Evolutionary conservation across 1,284 basidiomycete species (phyloP).

Genomic region (Tetrapyrgos nigripes): DNA sequence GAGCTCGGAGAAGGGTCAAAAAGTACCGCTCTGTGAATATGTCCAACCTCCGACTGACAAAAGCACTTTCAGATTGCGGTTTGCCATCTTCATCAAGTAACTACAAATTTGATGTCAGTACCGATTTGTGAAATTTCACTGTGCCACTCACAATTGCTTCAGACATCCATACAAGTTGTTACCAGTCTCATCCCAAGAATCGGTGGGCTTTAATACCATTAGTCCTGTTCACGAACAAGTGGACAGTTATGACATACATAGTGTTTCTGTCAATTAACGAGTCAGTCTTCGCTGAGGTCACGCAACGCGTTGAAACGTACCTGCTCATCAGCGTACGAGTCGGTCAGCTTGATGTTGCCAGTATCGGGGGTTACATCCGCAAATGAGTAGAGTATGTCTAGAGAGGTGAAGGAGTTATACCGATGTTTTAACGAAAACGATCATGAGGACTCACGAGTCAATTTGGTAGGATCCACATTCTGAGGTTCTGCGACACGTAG

Average conservation of each 20-base stretch:
- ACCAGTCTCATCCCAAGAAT: conserved; percentile 67
- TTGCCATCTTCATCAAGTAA: conserved; percentile 70
- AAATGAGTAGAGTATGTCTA: conserved; percentile 87
- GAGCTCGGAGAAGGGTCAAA: neutral
- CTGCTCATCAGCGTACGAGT: conserved; percentile 85
- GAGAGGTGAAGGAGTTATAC: conserved; percentile 25
- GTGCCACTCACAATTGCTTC: conserved; percentile 72
- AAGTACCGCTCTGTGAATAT: conserved; percentile 68
- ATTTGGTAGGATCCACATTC: conserved; percentile 58
- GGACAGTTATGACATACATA: too few species aligned
- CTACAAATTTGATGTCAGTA: conserved; percentile 26
- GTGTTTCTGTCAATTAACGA: conserved; percentile 61
- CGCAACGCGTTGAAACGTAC: conserved; percentile 41
- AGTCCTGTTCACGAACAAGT: too few species aligned
- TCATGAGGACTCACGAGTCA: conserved; percentile 49
- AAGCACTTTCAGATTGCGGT: conserved; percentile 80
- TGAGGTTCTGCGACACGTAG: conserved; percentile 42
- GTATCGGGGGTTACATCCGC: conserved; percentile 77
- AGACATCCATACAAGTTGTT: conserved; percentile 89
- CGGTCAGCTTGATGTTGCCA: conserved; percentile 76
- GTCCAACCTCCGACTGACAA: conserved; percentile 83
- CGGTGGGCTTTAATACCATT: too few species aligned
- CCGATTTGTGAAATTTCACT: neutral
- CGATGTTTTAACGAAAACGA: too few species aligned
- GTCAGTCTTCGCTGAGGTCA: neutral